These are phyloP conservation scores for Amanita polypyramis DNA, from an alignment of 768 basidiomycete species.

Conservation along the genomic window DNA sequence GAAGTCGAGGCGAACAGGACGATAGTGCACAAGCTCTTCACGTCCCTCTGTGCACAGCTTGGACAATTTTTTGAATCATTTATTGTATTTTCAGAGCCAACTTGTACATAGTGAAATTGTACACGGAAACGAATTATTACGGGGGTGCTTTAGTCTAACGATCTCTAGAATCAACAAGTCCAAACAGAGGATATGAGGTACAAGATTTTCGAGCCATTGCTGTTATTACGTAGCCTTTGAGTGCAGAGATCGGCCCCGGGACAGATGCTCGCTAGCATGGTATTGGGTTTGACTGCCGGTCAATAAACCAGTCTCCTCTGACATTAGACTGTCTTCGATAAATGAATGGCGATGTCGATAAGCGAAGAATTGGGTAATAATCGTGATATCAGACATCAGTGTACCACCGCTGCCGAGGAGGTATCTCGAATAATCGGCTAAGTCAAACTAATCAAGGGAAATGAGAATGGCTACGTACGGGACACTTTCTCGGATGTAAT, in stretches of 20 bases:
- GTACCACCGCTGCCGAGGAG: constrained; percentile 90
- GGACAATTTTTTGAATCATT: neutral
- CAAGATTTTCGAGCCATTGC: neutral
- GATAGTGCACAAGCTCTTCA: neutral
- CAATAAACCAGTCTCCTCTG: constrained; percentile 35
- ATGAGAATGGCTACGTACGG: constrained; percentile 59
- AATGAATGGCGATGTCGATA: constrained; percentile 41
- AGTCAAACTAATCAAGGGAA: neutral
- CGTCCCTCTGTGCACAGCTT: neutral
- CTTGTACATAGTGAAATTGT: neutral
- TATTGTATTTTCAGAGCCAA: neutral
- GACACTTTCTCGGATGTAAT: constrained; percentile 71
- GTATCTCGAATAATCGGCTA: constrained; percentile 39
- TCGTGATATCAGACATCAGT: constrained; percentile 85
- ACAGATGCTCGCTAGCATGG: neutral
- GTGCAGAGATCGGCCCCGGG: constrained; percentile 1
- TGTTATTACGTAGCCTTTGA: neutral
- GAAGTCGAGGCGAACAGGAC: constrained; percentile 1
- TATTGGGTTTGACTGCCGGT: constrained; percentile 19
- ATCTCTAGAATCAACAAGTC: neutral
- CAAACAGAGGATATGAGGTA: constrained; percentile 2
- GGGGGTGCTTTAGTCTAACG: neutral
- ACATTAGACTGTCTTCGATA: neutral
- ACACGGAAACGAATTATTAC: neutral
- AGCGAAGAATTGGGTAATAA: constrained; percentile 75